These are phyloP conservation scores for Synura sp. DNA, from an alignment of 352 stramenopile species.

Conservation along the genomic window DNA sequence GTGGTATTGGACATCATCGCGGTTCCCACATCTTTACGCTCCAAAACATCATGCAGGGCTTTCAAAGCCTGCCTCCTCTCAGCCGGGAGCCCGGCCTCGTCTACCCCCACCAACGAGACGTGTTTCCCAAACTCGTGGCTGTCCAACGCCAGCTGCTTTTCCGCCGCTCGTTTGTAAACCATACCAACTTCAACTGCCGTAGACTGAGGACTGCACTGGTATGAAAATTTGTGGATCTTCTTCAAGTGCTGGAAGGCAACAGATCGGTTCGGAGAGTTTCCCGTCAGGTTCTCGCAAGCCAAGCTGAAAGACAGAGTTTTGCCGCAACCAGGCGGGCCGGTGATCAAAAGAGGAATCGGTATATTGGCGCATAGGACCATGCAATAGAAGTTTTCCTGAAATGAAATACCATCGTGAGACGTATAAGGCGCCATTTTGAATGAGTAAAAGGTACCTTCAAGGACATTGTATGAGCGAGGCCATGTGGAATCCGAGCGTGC, in stretches of 20 bases:
- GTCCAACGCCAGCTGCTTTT: neutral
- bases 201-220: neutral
- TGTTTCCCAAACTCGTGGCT: neutral
- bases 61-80: neutral
- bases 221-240: neutral
- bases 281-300: neutral
- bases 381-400: neutral
- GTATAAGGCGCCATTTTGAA: too few species aligned
- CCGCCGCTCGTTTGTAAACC: neutral
- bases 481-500: neutral
- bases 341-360: neutral
- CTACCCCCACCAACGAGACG: neutral
- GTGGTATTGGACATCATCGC: neutral
- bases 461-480: neutral
- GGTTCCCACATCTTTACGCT: neutral
- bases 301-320: neutral
- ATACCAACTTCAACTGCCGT: neutral
- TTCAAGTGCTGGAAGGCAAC: neutral
- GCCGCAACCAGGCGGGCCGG: neutral
- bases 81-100: neutral
- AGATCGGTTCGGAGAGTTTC: neutral
- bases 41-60: neutral
- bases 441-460: too few species aligned
- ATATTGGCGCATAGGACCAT: neutral
- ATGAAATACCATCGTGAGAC: too few species aligned